phyloP scores from a whole-genome alignment of 345 rosid genomes.

The Populus simonii region DNA sequence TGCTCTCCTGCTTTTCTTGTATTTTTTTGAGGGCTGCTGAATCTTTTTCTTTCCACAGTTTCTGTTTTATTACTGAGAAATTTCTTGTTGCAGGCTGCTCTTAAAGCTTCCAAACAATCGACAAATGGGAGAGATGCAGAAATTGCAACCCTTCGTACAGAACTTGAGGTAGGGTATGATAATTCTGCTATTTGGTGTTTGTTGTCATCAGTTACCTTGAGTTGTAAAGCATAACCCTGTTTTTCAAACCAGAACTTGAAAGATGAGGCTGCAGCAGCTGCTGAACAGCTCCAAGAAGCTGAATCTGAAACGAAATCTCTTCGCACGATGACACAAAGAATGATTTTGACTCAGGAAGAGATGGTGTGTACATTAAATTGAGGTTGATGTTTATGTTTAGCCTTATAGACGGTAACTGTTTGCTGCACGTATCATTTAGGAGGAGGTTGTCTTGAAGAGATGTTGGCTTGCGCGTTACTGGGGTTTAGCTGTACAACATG shows the following conservation, averaged over 20 bases:
- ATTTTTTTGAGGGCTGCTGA: not conserved
- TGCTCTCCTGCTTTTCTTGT: not conserved
- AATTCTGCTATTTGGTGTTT: conserved; percentile 10
- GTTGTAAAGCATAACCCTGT: conserved; percentile 18
- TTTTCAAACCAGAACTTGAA: conserved; percentile 56
- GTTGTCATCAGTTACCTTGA: conserved; percentile 16
- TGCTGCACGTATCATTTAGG: conserved; percentile 37
- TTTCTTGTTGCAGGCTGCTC: conserved; percentile 67
- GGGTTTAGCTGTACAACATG: conserved; percentile 88
- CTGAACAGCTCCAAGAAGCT: conserved; percentile 71
- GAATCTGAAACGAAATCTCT: conserved; percentile 86
- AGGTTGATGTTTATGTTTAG: conserved; percentile 12
- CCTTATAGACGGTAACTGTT: conserved; percentile 1
- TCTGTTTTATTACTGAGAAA: conserved; percentile 11
- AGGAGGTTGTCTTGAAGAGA: conserved; percentile 98
- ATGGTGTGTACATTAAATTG: conserved; percentile 55
- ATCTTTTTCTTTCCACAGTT: not conserved
- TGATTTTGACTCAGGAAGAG: conserved; percentile 87
- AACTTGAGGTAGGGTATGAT: conserved; percentile 66
- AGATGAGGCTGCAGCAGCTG: conserved; percentile 60
- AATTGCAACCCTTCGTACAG: conserved; percentile 63
- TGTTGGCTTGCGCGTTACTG: conserved; percentile 99
- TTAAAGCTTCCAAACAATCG: conserved; percentile 77
- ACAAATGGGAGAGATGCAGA: conserved; percentile 74
- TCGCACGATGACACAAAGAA: conserved; percentile 86